Evolutionary conservation across 2,329 filamentous ascomycete species (phyloP).

Genomic region (Monosporascus sp.): DNA sequence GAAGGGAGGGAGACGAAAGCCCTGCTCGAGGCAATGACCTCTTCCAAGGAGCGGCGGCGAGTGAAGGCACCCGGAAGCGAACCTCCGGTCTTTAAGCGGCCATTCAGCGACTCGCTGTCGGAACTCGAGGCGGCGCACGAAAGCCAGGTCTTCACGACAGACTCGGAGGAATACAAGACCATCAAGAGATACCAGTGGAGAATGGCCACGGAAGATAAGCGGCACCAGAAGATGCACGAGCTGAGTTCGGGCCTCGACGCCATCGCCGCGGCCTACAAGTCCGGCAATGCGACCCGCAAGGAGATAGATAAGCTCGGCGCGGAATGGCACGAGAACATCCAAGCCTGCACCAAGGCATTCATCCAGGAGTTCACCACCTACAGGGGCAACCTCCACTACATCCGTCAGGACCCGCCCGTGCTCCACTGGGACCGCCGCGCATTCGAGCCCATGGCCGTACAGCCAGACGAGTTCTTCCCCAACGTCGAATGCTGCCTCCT

Average conservation of each 20-base stretch:
- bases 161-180: conserved; percentile 10
- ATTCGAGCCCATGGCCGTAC: conserved; percentile 61
- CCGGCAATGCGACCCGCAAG: conserved; percentile 6
- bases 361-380: conserved; percentile 32
- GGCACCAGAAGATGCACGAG: conserved; percentile 4
- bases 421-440: conserved; percentile 65
- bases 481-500: conserved; percentile 51
- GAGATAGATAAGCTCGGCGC: conserved; percentile 24
- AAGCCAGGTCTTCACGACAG: conserved; percentile 15
- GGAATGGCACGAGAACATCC: conserved; percentile 31
- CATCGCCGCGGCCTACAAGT: conserved; percentile 10
- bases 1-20: conserved; percentile 34
- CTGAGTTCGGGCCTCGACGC: conserved; percentile 1
- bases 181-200: conserved; percentile 15
- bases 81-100: conserved; percentile 29
- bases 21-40: conserved; percentile 19
- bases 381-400: conserved; percentile 50
- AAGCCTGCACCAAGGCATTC: conserved; percentile 4
- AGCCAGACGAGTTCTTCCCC: conserved; percentile 62
- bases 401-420: conserved; percentile 42
- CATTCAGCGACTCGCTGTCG: conserved; percentile 33
- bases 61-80: conserved; percentile 10
- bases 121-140: conserved; percentile 23
- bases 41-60: neutral
- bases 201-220: conserved; percentile 11